Percentiles rank a stretch among this genome's conserved stretches.
phyloP scores from a whole-genome alignment of 768 basidiomycete species.

The Lactarius pseudohatsudake region DNA sequence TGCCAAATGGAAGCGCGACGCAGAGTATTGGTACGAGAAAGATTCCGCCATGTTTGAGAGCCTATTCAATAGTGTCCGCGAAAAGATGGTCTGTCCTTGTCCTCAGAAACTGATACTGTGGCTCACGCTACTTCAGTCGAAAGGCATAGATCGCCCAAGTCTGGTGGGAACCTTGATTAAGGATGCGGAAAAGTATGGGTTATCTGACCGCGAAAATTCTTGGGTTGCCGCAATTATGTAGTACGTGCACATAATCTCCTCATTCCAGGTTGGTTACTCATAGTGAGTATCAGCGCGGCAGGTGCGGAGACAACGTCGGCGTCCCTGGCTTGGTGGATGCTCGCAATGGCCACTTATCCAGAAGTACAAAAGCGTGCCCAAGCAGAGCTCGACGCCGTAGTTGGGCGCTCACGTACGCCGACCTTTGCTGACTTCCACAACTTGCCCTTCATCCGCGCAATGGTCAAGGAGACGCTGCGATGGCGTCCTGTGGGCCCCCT shows the following conservation, averaged over 20 bases:
- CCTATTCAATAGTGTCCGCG: slow-evolving; percentile 11
- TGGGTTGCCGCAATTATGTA: slow-evolving; percentile 6
- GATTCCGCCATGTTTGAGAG: slow-evolving; percentile 12
- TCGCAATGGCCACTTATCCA: slow-evolving; percentile 17
- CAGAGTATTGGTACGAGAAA: slow-evolving; percentile 1
- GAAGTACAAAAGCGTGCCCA: slow-evolving; percentile 11
- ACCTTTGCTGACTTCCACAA: slow-evolving; percentile 17
- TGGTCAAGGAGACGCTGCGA: slow-evolving; percentile 26
- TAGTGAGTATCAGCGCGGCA: background rate
- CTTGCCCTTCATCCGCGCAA: slow-evolving; percentile 24
- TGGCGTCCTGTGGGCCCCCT: slow-evolving; percentile 8
- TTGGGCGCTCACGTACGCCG: slow-evolving; percentile 18
- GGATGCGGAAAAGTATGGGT: background rate
- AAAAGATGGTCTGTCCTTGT: slow-evolving; percentile 1
- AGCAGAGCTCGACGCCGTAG: slow-evolving; percentile 19
- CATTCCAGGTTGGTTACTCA: background rate
- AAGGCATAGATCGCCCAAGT: slow-evolving; percentile 3
- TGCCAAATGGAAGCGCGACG: slow-evolving; percentile 25
- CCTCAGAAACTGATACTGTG: too few relatives aligned
- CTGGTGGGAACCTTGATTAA: background rate
- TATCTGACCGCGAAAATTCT: slow-evolving; percentile 9
- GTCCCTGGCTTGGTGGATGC: slow-evolving; percentile 12
- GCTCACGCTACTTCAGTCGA: background rate
- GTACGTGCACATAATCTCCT: background rate
- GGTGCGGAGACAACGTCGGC: slow-evolving; percentile 6